Evolutionary conservation across 192 early-diverging fungal species (phyloP), one percentile per base, ranked within the genome.

Genomic region (Geranomyces michiganensis): DNA sequence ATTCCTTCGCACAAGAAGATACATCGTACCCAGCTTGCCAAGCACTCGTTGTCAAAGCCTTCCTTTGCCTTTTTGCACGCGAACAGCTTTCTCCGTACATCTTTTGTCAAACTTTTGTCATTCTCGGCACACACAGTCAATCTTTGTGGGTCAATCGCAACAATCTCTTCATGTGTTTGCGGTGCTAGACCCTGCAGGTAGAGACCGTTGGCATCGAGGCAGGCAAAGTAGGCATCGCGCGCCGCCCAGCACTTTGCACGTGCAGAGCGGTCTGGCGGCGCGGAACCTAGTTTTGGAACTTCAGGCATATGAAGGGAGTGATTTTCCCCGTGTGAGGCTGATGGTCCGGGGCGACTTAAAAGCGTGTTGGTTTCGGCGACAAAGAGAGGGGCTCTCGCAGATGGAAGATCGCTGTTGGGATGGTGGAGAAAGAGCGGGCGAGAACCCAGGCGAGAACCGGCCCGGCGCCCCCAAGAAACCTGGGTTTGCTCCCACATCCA

Each of bases 171-270:
- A 65, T 82, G 68, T 12, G 65, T 68, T 26, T 33, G 31, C 8
- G 82, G 77, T 41, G 17, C 32, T 8, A 79, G 68, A 17, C 84
- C 84, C 27, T 85, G 45, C n/a, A 85, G 70, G 82, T 80, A 85
- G 41, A 96, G 85, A 6, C 79, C 78, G 62, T 86, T 75, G 19
- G 58, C 59, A 71, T 94, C 89, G 19, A 96, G 81, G 71, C 94
- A 96, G 44, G 74, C 78, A 69, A 90, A 93, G 74, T 91, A 94
- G 53, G 76, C 84, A 76, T 96, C 93, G 17, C 92, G 90, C 46
- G 85, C 79, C 17, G 81, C 82, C 87, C 93, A 94, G 82, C 94
- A 96, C 21, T 74, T 67, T 55, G 90, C 83, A 22, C 92, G 87
- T 68, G 89, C 84, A 30, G 65, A 53, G 44, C 90, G 80, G 19